These are phyloP conservation scores for Paramecium biaurelia DNA, from an alignment of 73 alveolate genomes.

Conservation along the genomic window DNA sequence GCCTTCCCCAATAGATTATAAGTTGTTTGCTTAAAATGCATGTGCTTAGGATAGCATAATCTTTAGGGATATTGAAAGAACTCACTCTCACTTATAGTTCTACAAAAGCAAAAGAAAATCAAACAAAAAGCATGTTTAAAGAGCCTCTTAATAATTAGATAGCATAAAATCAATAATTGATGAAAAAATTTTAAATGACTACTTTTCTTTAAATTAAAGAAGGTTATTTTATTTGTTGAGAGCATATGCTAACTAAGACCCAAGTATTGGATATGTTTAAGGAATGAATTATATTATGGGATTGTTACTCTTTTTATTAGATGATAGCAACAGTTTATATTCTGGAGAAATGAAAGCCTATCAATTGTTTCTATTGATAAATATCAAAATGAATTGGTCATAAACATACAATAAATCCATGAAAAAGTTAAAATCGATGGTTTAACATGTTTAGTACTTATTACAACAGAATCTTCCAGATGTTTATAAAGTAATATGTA, in stretches of 20 bases:
- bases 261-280: slow-evolving; percentile 38
- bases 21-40: background rate
- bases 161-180: background rate
- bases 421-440: slow-evolving; percentile 43
- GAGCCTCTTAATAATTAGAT: background rate
- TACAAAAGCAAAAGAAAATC: background rate
- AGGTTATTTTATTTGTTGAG: slow-evolving; percentile 7
- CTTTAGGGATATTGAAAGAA: slow-evolving; percentile 36
- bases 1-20: background rate
- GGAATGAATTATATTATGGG: slow-evolving; percentile 48
- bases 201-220: background rate
- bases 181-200: background rate
- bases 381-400: background rate
- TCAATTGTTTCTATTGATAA: background rate
- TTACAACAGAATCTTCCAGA: background rate
- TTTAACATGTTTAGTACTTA: background rate
- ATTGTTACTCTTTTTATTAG: background rate
- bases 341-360: background rate
- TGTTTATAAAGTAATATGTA: background rate
- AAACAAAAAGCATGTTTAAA: background rate
- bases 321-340: background rate
- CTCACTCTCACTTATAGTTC: background rate
- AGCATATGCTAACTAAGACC: slow-evolving; percentile 36
- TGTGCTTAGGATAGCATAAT: background rate
- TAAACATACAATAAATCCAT: background rate